Conservation (phyloP, 2,329 filamentous ascomycete genomes). For the Epichloe hybrida region DNA sequence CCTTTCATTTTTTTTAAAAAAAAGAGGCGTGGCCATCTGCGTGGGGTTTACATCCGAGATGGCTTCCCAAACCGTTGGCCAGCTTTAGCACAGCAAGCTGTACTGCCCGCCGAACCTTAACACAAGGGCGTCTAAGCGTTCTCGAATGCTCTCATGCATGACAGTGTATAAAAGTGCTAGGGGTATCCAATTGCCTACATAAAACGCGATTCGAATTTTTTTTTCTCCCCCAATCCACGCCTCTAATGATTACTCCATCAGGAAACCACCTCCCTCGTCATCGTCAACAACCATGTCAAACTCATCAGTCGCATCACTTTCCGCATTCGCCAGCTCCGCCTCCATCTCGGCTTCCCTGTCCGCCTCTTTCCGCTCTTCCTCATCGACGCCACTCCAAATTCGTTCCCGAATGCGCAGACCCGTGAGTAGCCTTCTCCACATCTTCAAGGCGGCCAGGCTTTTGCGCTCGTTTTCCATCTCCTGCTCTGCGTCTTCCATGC, state of each 20-base stretch:
- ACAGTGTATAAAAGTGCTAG: no score
- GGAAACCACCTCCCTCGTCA: conserved; percentile 31
- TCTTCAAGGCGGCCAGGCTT: conserved; percentile 58
- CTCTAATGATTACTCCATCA: conserved; percentile 20
- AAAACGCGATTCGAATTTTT: no score
- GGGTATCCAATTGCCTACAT: no score
- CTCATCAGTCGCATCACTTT: conserved; percentile 29
- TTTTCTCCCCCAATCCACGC: no score
- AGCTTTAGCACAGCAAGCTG: no score
- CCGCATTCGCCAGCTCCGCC: conserved; percentile 20
- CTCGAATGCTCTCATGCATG: no score
- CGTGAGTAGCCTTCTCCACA: conserved; percentile 57
- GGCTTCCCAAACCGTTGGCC: no score
- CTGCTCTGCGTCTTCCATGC: conserved; percentile 51
- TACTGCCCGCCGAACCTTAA: no score
- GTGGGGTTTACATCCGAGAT: no score
- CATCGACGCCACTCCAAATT: conserved; percentile 47
- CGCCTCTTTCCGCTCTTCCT: conserved; percentile 29
- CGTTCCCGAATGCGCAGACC: conserved; percentile 63
- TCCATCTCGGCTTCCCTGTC: conserved; percentile 24
- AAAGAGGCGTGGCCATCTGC: no score
- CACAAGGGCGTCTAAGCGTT: no score
- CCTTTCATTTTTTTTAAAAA: no score
- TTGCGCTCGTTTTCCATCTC: conserved; percentile 55
- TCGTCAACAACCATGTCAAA: conserved; percentile 28